These are phyloP conservation scores for Rubroshorea leprosula DNA, from an alignment of 345 rosid genomes.

Conservation along the genomic window DNA sequence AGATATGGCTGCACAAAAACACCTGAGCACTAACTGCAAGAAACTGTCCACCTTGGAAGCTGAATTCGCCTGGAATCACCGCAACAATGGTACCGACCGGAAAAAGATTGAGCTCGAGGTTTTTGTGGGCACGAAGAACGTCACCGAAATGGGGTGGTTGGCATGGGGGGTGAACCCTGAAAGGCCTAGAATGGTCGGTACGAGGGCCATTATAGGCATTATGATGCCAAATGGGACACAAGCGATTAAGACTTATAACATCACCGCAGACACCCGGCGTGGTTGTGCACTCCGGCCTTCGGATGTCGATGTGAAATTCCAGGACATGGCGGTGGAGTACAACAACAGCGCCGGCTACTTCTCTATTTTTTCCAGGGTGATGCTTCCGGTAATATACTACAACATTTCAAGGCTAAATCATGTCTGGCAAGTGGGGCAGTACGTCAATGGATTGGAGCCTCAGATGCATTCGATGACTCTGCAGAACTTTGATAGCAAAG, in stretches of 20 bases:
- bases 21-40: conserved; percentile 19
- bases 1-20: background rate
- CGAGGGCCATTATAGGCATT: conserved; percentile 45
- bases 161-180: conserved; percentile 62
- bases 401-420: conserved; percentile 31
- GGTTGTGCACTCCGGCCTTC: conserved; percentile 37
- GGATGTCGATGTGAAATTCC: conserved; percentile 9
- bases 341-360: background rate
- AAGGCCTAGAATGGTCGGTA: conserved; percentile 43
- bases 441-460: conserved; percentile 23
- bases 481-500: conserved; percentile 40
- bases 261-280: conserved; percentile 26
- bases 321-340: background rate
- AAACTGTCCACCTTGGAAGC: conserved; percentile 27
- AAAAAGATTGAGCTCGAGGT: conserved; percentile 17
- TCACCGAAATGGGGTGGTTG: conserved; percentile 47
- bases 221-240: conserved; percentile 10
- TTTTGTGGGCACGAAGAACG: conserved; percentile 23
- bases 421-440: conserved; percentile 51
- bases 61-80: conserved; percentile 28
- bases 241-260: conserved; percentile 24
- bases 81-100: background rate
- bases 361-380: conserved; percentile 18
- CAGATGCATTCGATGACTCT: conserved; percentile 27
- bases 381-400: conserved; percentile 24